Conservation (phyloP, 768 basidiomycete species). For the Austroboletus festivus region DNA sequence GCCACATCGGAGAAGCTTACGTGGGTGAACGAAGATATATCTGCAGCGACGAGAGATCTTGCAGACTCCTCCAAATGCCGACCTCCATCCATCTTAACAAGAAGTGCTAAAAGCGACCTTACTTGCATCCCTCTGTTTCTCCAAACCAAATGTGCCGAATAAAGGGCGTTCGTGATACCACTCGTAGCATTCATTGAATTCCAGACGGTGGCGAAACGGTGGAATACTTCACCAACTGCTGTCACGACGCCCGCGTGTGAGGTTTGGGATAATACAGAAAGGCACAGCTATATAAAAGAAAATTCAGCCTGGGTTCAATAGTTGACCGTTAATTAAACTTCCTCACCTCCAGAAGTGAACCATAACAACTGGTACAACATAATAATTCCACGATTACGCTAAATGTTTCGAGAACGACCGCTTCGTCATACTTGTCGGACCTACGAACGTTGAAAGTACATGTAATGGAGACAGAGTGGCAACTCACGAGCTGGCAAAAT, state of each 20-base stretch:
- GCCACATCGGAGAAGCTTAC: conserved; percentile 36
- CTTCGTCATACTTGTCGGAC: conserved; percentile 32
- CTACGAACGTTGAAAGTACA: conserved; percentile 9
- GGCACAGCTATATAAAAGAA: conserved; percentile 42
- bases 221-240: conserved; percentile 68
- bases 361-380: conserved; percentile 60
- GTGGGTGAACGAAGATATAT: conserved; percentile 58
- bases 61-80: conserved; percentile 51
- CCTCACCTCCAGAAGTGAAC: conserved; percentile 69
- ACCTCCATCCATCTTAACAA: conserved; percentile 64
- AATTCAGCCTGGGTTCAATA: conserved; percentile 6
- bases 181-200: conserved; percentile 66
- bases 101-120: conserved; percentile 56
- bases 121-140: conserved; percentile 64
- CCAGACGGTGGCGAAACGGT: conserved; percentile 72
- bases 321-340: conserved; percentile 7
- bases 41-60: conserved; percentile 57
- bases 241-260: conserved; percentile 51
- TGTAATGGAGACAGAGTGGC: neutral
- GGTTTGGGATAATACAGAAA: conserved; percentile 52
- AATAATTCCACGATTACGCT: conserved; percentile 58
- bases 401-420: conserved; percentile 50
- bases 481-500: conserved; percentile 48
- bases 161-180: conserved; percentile 55
- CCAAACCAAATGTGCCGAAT: conserved; percentile 60